Percentiles rank a stretch among this genome's conserved stretches.
phyloP scores from a whole-genome alignment of 129 eudicot genomes.

The Chrysanthemum seticuspe region DNA sequence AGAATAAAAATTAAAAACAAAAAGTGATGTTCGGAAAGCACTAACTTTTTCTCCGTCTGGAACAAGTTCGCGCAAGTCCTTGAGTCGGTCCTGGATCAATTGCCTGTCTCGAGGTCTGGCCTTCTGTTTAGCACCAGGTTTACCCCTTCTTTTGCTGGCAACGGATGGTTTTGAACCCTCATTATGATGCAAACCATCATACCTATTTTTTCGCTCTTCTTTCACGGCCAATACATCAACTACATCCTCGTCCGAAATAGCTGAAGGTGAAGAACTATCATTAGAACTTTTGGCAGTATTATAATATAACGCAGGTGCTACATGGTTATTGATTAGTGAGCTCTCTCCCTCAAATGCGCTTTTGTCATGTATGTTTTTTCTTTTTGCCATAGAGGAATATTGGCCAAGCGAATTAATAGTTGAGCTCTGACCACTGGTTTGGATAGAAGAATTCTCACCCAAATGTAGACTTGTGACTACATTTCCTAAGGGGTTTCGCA shows the following conservation, averaged over 20 bases:
- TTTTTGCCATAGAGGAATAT: slow-evolving; percentile 27
- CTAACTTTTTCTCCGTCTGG: slow-evolving; percentile 74
- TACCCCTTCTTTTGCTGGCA: slow-evolving; percentile 50
- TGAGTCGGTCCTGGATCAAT: slow-evolving; percentile 85
- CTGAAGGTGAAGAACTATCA: slow-evolving; percentile 39
- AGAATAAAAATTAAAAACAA: not conserved
- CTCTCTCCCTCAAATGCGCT: slow-evolving; percentile 31
- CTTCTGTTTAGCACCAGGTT: slow-evolving; percentile 41
- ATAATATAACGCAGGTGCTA: slow-evolving; percentile 26
- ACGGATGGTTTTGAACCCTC: slow-evolving; percentile 39
- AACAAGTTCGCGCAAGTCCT: slow-evolving; percentile 81
- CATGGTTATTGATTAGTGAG: slow-evolving; percentile 32
- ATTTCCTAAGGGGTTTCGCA: slow-evolving; percentile 27
- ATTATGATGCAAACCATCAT: slow-evolving; percentile 7
- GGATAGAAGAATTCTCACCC: slow-evolving; percentile 23
- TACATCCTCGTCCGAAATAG: slow-evolving; percentile 52
- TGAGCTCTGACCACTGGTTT: slow-evolving; percentile 25
- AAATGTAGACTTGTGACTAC: not conserved
- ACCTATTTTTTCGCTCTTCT: slow-evolving; percentile 34
- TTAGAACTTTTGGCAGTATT: slow-evolving; percentile 26
- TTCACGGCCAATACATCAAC: slow-evolving; percentile 42
- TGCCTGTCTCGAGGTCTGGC: slow-evolving; percentile 90
- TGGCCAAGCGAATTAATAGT: slow-evolving; percentile 28
- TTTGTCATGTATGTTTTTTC: slow-evolving; percentile 33
- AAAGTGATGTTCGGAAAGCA: not conserved